Conservation (phyloP, 23 red algal species). For the Pyropia haitanensis region DNA sequence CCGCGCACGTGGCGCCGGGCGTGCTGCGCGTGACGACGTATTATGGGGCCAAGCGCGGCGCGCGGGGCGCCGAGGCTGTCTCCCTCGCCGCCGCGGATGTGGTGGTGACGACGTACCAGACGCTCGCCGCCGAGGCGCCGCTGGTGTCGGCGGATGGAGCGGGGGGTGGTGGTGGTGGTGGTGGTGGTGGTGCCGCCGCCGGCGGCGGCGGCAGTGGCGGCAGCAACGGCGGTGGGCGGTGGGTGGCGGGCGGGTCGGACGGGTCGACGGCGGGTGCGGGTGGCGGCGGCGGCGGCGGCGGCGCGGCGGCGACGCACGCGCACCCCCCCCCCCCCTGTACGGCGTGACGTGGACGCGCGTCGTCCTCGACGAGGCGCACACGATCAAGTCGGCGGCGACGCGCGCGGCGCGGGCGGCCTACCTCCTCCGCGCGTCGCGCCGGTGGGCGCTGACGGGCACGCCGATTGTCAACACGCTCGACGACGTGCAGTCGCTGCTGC, state of each 20-base stretch:
- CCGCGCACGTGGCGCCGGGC: constrained; percentile 2
- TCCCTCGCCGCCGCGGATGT: constrained; percentile 29
- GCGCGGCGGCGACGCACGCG: no score
- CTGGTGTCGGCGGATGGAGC: constrained; percentile 6
- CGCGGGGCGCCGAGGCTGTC: background rate
- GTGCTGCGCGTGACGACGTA: constrained; percentile 25
- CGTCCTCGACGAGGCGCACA: constrained; percentile 75
- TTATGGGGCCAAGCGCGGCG: constrained; percentile 40
- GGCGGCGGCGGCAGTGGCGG: background rate
- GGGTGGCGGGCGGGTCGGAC: no score
- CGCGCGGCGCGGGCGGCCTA: constrained; percentile 29
- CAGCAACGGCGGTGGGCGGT: no score
- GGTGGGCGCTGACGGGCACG: constrained; percentile 89
- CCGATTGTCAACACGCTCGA: constrained; percentile 76
- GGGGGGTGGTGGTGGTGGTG: no score
- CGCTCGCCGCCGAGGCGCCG: constrained; percentile 36
- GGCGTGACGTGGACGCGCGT: constrained; percentile 36
- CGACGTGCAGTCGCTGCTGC: constrained; percentile 59
- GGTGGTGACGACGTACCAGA: constrained; percentile 76
- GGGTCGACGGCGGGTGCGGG: no score
- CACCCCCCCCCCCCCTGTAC: constrained; percentile 21
- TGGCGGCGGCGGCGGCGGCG: no score
- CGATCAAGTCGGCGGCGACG: constrained; percentile 49
- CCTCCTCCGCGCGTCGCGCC: constrained; percentile 12
- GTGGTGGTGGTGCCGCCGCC: background rate